Evolutionary conservation across 176 grass and related monocot species (phyloP).

Genomic region (Hsuehochloa calcarea): DNA sequence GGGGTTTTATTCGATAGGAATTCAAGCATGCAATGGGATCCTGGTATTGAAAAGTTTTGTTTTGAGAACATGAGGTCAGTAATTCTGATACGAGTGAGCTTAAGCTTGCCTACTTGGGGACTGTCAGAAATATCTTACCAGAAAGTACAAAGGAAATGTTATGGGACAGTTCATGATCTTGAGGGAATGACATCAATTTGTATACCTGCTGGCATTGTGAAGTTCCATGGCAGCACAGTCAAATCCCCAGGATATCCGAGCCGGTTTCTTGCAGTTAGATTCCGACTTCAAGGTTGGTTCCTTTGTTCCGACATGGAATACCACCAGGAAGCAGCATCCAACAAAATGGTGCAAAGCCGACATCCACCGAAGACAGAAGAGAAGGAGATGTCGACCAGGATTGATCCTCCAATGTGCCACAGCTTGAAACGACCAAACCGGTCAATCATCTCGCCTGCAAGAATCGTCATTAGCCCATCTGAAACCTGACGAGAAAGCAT

Average conservation of each 20-base stretch:
- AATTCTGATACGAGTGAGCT: too few species aligned
- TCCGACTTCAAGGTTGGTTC: conserved; percentile 53
- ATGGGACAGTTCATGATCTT: too few species aligned
- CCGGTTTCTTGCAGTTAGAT: conserved; percentile 43
- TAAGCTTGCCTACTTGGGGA: too few species aligned
- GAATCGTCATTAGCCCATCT: conserved; percentile 56
- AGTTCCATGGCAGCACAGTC: too few species aligned
- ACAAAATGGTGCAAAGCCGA: conserved; percentile 52
- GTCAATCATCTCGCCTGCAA: conserved; percentile 75
- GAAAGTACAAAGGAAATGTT: too few species aligned
- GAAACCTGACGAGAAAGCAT: conserved; percentile 80
- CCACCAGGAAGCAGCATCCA: conserved; percentile 57
- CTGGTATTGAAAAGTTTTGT: too few species aligned
- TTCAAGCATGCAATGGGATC: too few species aligned
- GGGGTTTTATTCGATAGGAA: too few species aligned
- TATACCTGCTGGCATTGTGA: too few species aligned
- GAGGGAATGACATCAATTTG: too few species aligned
- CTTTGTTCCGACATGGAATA: conserved; percentile 58
- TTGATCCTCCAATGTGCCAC: conserved; percentile 67
- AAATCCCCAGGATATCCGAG: conserved; percentile 48
- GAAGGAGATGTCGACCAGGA: conserved; percentile 65
- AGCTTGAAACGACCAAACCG: conserved; percentile 66
- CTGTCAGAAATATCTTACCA: too few species aligned
- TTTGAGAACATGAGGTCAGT: too few species aligned
- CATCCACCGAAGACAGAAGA: conserved; percentile 77